Base-by-base conservation (phyloP, 768 basidiomycete species). In the Amylocystis lapponica region DNA sequence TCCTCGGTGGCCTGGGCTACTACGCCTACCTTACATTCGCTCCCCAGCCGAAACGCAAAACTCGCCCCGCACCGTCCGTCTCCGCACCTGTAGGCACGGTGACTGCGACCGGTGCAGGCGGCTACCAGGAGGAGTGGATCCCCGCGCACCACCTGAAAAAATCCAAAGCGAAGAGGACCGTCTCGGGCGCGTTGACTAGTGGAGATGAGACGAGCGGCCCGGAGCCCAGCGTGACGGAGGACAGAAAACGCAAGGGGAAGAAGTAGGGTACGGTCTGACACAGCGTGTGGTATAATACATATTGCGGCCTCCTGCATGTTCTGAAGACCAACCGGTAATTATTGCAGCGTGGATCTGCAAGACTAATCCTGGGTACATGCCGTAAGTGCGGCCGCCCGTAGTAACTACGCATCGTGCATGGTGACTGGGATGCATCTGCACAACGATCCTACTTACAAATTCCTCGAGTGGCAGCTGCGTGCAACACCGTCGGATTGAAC, bases 51-150 rank as follows among this genome's bases (percentile, higher is more conserved):
- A 86, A 81, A 67, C 68, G 75, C 41, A 78, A 75, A 49, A 48
- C 66, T 20, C 57, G 66, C 2, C 52, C 72, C 7, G 45, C 42
- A 17, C 46, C 66, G 7, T 57, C 70, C 5, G 68, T 76, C 40
- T 80, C 75, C 44, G 63, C 77, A 4, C 76, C 83, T 8, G 72
- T 75, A 27, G 73, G 73, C 22, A 60, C 76, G 7, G 74, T 75
- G 27, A 82, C 83, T 6, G 80, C 81, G 25, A 78, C 78, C 19
- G 78, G 80, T 27, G 72, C 79, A 2, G 75, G 80, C 29, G 81
- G 79, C 33, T 90, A 91, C 52, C 79, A 86, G 55, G 86, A 91
- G 57, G 89, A 92, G 56, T 92, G 89, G 89, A 92, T 92, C 52
- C 89, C 89, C n/a, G 84, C 85, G 51, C 86, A 89, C 56, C 89